phyloP scores from a whole-genome alignment of 805 yeast genomes.

The Starmera amethionina region DNA sequence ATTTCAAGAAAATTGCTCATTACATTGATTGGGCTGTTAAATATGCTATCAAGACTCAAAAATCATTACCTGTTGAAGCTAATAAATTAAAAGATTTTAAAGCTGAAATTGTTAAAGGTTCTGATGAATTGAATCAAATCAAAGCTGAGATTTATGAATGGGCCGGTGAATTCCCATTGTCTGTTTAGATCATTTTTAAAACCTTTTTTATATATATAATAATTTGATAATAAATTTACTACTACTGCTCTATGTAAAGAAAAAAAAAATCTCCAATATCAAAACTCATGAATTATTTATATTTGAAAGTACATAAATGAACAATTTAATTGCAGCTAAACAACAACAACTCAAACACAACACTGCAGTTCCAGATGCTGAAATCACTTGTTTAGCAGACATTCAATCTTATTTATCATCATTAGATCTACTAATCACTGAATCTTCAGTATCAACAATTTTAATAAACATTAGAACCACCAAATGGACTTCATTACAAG shows the following conservation, averaged over 20 bases:
- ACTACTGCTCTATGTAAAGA: no score
- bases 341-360: no score
- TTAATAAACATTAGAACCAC: slow-evolving; percentile 17
- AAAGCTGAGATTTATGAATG: slow-evolving; percentile 78
- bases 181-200: slow-evolving; percentile 31
- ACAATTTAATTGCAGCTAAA: no score
- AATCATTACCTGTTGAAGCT: slow-evolving; percentile 78
- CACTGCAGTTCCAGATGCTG: no score
- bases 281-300: no score
- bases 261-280: no score
- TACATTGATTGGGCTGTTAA: slow-evolving; percentile 75
- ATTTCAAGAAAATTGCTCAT: slow-evolving; percentile 69
- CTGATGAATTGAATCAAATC: slow-evolving; percentile 54
- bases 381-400: no score
- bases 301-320: no score
- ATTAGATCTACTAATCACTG: slow-evolving; percentile 29
- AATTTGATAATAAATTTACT: no score
- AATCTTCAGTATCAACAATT: slow-evolving; percentile 20
- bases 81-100: slow-evolving; percentile 96
- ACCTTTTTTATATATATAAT: no score
- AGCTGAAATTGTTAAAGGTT: slow-evolving; percentile 62
- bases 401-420: neutral
- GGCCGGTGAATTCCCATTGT: slow-evolving; percentile 82
- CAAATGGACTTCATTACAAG: slow-evolving; percentile 28
- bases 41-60: slow-evolving; percentile 69